Conservation (phyloP, 2,329 filamentous ascomycete genomes). For the Aspergillus carbonarius region DNA sequence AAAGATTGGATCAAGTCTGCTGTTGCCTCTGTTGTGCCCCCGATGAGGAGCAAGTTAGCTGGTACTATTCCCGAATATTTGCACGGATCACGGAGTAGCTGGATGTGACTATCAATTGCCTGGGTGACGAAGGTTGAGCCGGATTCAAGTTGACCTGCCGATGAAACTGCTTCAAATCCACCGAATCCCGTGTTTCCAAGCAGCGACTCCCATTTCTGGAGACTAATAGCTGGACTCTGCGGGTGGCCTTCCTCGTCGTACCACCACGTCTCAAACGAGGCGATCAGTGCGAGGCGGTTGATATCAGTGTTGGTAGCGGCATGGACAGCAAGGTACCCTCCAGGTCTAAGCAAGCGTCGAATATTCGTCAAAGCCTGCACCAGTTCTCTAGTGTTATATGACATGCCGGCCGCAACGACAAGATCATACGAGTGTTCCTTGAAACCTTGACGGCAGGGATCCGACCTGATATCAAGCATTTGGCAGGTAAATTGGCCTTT, state of each 20-base stretch:
- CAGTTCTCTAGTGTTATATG: constrained; percentile 26
- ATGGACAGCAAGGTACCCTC: constrained; percentile 30
- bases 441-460: constrained; percentile 26
- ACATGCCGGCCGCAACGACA: constrained; percentile 29
- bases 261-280: neutral
- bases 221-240: neutral
- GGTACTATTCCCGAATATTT: neutral
- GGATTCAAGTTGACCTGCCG: neutral
- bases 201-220: neutral
- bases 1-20: neutral
- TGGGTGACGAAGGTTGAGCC: constrained; percentile 1
- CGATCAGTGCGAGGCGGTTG: neutral
- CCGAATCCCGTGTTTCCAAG: constrained; percentile 1
- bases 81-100: neutral
- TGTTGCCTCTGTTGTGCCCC: neutral
- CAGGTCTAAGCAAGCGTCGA: constrained; percentile 33
- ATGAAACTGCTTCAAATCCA: neutral
- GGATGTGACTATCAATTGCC: neutral
- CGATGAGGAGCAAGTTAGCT: neutral
- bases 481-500: constrained; percentile 23
- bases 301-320: neutral
- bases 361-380: constrained; percentile 23
- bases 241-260: neutral
- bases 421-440: constrained; percentile 24
- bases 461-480: constrained; percentile 24